A percentile compares a stretch with the other conserved stretches of the same genome.
Evolutionary conservation across 2,329 filamentous ascomycete genomes (phyloP).

Genomic region (Penicillium janthinellum): DNA sequence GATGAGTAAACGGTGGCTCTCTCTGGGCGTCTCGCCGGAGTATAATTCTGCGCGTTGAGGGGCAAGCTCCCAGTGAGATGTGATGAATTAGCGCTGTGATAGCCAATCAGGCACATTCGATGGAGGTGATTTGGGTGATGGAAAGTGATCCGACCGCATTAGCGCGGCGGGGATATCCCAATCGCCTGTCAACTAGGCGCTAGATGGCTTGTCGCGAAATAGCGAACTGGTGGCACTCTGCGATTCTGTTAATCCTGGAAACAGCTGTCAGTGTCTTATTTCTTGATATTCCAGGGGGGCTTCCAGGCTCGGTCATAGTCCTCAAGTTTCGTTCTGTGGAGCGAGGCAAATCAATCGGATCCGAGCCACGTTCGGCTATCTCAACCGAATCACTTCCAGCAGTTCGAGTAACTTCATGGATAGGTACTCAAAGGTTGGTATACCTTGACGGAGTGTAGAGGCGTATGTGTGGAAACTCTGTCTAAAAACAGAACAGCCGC

Average conservation of each 20-base stretch:
- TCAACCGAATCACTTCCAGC: background rate
- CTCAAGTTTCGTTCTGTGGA: background rate
- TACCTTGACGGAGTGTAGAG: too few relatives aligned
- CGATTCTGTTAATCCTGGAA: background rate
- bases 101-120: constrained; percentile 19
- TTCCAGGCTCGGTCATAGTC: background rate
- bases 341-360: background rate
- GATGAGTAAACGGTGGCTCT: background rate
- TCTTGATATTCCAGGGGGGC: background rate
- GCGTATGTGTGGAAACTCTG: too few relatives aligned
- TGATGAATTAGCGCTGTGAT: constrained; percentile 24
- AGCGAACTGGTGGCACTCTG: background rate
- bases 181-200: background rate
- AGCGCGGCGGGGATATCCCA: constrained; percentile 17
- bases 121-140: constrained; percentile 16
- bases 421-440: too few relatives aligned
- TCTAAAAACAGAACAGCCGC: too few relatives aligned
- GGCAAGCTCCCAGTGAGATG: constrained; percentile 15
- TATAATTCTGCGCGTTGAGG: background rate
- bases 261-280: background rate
- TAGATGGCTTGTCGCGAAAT: constrained; percentile 5
- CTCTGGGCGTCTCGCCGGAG: constrained; percentile 12
- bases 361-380: background rate
- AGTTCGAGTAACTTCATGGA: background rate
- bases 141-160: constrained; percentile 27